Evolutionary conservation across 2,329 filamentous ascomycete species (phyloP).

Genomic region (Amylocarpus encephaloides): DNA sequence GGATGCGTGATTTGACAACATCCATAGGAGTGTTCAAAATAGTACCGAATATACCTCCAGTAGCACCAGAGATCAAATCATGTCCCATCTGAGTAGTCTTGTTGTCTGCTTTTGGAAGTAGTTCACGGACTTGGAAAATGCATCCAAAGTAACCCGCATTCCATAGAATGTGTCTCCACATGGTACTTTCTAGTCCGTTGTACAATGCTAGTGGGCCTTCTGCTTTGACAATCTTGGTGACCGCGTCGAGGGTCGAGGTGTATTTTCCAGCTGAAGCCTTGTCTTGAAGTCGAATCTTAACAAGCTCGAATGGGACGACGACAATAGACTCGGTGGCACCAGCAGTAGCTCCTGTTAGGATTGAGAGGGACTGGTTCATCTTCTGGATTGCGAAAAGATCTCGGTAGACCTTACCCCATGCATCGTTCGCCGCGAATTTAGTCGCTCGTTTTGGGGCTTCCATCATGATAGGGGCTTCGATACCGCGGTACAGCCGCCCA

Average conservation of each 20-base stretch:
- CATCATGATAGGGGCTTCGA: conserved; percentile 94
- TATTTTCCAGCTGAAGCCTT: conserved; percentile 87
- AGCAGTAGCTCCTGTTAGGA: conserved; percentile 89
- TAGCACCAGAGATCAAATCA: conserved; percentile 76
- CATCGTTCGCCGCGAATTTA: conserved; percentile 98
- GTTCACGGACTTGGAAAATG: conserved; percentile 89
- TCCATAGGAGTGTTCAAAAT: conserved; percentile 94
- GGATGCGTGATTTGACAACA: conserved; percentile 96
- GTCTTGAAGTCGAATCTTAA: conserved; percentile 98
- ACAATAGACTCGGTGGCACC: conserved; percentile 95
- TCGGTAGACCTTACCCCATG: conserved; percentile 94
- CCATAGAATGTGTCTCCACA: conserved; percentile 94
- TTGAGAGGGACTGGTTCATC: conserved; percentile 86
- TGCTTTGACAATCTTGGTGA: conserved; percentile 72
- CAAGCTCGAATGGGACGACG: conserved; percentile 94
- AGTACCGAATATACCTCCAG: conserved; percentile 88
- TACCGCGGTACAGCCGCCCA: conserved; percentile 91
- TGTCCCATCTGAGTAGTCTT: conserved; percentile 79
- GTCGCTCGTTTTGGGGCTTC: conserved; percentile 94
- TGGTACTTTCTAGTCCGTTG: conserved; percentile 91
- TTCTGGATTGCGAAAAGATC: conserved; percentile 75
- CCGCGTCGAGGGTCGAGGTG: conserved; percentile 72
- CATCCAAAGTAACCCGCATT: conserved; percentile 96
- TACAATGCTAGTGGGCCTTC: conserved; percentile 88
- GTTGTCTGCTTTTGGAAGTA: conserved; percentile 74